Evolutionary conservation across 2,329 filamentous ascomycete species (phyloP), one percentile per base, ranked within the genome.

Genomic region (Daldinia sp.): DNA sequence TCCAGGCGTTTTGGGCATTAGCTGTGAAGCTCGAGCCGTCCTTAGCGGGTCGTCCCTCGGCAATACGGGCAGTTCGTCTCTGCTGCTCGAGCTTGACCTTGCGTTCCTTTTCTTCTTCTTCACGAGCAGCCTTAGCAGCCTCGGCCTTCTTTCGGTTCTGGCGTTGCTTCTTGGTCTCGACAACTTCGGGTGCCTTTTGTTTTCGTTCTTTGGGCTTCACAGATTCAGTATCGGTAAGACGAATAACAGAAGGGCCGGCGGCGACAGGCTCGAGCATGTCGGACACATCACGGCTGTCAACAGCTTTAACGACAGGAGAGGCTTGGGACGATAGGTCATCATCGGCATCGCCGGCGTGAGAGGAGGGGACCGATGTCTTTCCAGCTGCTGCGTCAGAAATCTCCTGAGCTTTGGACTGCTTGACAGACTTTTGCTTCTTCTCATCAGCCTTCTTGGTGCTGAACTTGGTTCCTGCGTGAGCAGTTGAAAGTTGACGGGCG

Each of bases 81-180:
- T 97, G 94, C 76, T 90, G 89, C 81, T 97, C 93, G 72, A 92
- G 82, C 63, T 91, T 83, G 34, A 81, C 81, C 80, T 92, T 91
- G 73, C 94, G 90, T 73, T 91, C 84, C 74, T 88, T 86, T 80
- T 97, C 94, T 0, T 90, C 87, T 71, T 91, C 90, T 74, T 94
- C 90, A 27, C 91, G 88, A 59, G 86, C 83, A 27, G 83, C 82
- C 83, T 92, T 95, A 72, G 88, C 88, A 60, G 88, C 90, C 79
- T 97, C 93, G 34, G 86, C 88, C 87, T 97, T 97, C 81, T 90
- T 88, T 70, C 90, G 87, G 81, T 97, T 95, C 82, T 97, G 94
- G 63, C 93, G 89, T 81, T 96, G 92, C 83, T 97, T 97, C 90
- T 97, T 97, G 17, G 90, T 91, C 82, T 97, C 91, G 15, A 85